Percentiles rank a stretch among this genome's conserved stretches.
Evolutionary conservation across 176 grass and related monocot species (phyloP).

Genomic region (Triticum turgidum): DNA sequence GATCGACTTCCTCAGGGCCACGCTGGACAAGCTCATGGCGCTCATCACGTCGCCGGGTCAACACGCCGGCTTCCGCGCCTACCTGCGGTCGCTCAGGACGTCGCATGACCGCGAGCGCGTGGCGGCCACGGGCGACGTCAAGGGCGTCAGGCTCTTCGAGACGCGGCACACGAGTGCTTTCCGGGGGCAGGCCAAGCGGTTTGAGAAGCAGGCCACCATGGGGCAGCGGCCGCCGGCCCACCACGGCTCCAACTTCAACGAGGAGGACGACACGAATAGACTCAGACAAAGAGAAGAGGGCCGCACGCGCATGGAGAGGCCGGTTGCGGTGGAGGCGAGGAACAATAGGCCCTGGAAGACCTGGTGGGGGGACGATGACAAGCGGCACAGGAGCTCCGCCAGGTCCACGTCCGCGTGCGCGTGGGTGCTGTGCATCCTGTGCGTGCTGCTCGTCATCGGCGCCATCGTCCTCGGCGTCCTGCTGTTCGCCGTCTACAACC

Average conservation of each 20-base stretch:
- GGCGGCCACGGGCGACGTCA: background rate
- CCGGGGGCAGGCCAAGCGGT: background rate
- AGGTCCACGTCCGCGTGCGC: background rate
- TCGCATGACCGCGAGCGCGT: background rate
- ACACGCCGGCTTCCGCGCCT: background rate
- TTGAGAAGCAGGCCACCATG: background rate
- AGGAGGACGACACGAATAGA: background rate
- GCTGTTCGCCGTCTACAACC: conserved; percentile 54
- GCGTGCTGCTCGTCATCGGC: conserved; percentile 27
- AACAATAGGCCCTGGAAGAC: background rate
- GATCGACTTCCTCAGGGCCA: background rate
- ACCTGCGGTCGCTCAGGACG: background rate
- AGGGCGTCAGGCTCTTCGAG: background rate
- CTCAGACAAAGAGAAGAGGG: background rate
- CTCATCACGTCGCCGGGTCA: background rate
- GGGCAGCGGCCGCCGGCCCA: background rate
- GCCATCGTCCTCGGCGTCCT: conserved; percentile 36
- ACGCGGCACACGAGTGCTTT: background rate
- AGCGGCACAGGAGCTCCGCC: background rate
- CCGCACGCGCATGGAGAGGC: background rate
- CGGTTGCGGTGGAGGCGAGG: background rate
- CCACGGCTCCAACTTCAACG: background rate
- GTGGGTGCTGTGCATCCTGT: conserved; percentile 29
- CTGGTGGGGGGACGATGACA: background rate
- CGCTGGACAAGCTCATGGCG: background rate